A percentile compares a stretch with the other conserved stretches of the same genome.
Conservation (phyloP, 495 filamentous ascomycete genomes). For the Daldinia vernicosa region DNA sequence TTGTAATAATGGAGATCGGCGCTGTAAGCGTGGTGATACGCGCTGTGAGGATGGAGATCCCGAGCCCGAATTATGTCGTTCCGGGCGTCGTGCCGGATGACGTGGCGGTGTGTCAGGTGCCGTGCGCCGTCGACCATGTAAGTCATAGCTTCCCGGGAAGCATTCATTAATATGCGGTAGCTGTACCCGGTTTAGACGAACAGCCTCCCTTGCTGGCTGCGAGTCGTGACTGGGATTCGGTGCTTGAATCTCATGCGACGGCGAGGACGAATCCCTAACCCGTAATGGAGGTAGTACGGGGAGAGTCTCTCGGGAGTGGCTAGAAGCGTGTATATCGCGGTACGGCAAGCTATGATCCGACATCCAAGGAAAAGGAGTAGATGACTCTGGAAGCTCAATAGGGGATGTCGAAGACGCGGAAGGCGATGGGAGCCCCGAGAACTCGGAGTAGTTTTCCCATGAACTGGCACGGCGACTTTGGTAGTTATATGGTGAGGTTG, state of each 20-base stretch:
- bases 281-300: constrained; percentile 45
- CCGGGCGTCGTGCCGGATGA: not conserved
- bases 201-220: not conserved
- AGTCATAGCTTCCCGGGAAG: not conserved
- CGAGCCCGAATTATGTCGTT: not conserved
- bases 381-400: constrained; percentile 67
- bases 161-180: not conserved
- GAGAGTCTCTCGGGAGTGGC: not conserved
- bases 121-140: not conserved
- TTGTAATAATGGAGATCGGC: not conserved
- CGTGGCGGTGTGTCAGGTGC: not conserved
- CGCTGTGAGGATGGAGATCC: not conserved
- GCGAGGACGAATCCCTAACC: not conserved
- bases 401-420: constrained; percentile 65
- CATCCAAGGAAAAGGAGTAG: constrained; percentile 30
- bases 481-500: constrained; percentile 11
- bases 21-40: not conserved
- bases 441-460: not conserved
- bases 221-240: not conserved
- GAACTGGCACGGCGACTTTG: not conserved
- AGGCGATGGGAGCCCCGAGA: constrained; percentile 73
- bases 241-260: not conserved
- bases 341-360: not conserved
- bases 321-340: not conserved
- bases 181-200: not conserved